phyloP scores from a whole-genome alignment of 345 rosid genomes.

The Arabidopsis suecica region DNA sequence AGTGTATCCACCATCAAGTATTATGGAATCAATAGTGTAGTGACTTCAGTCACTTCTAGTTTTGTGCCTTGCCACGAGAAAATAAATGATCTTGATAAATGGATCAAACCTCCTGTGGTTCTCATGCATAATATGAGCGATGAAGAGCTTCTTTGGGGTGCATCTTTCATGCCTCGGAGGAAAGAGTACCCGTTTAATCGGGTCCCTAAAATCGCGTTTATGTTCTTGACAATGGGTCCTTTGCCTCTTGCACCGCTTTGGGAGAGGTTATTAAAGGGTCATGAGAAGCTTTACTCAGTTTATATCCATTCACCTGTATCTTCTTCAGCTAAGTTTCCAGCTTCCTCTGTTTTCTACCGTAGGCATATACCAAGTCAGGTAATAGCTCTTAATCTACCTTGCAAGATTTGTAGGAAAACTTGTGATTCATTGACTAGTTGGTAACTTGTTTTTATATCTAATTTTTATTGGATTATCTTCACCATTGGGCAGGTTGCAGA shows the following conservation, averaged over 20 bases:
- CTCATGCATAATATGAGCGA: slow-evolving; percentile 81
- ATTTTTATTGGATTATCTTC: slow-evolving; percentile 11
- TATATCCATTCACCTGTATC: slow-evolving; percentile 78
- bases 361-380: slow-evolving; percentile 95
- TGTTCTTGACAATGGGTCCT: slow-evolving; percentile 92
- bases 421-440: neutral
- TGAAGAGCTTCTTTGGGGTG: slow-evolving; percentile 79
- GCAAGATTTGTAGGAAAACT: neutral
- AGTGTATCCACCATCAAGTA: slow-evolving; percentile 65
- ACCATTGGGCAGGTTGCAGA: slow-evolving; percentile 61
- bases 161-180: slow-evolving; percentile 65
- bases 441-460: neutral
- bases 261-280: slow-evolving; percentile 84
- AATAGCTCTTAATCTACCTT: slow-evolving; percentile 12
- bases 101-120: slow-evolving; percentile 63
- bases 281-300: slow-evolving; percentile 69
- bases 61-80: slow-evolving; percentile 58
- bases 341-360: slow-evolving; percentile 68
- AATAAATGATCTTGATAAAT: slow-evolving; percentile 50
- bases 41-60: slow-evolving; percentile 51
- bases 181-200: slow-evolving; percentile 72
- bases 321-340: slow-evolving; percentile 53
- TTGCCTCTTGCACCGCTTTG: slow-evolving; percentile 86
- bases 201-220: slow-evolving; percentile 78
- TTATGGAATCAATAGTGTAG: slow-evolving; percentile 59